A percentile compares a stretch with the other conserved stretches of the same genome.
Conservation (phyloP, 2,329 filamentous ascomycete species). For the Pseudocercospora macadamiae region DNA sequence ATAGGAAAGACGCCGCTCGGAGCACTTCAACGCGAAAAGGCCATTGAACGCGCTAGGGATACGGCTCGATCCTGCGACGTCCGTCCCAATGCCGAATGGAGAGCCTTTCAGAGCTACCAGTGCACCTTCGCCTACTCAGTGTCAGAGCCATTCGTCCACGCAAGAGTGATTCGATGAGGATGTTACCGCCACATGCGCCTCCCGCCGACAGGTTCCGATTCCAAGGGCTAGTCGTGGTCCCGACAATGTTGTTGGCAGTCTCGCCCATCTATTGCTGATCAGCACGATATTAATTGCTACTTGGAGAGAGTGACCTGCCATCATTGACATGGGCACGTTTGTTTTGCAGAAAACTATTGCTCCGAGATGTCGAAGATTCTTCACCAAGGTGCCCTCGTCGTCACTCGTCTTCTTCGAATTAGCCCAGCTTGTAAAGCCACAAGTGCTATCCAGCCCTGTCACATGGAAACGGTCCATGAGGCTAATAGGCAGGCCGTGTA, state of each 20-base stretch:
- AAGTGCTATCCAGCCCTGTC: slow-evolving; percentile 40
- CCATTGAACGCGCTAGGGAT: slow-evolving; percentile 27
- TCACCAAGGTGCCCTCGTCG: slow-evolving; percentile 53
- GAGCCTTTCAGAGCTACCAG: slow-evolving; percentile 25
- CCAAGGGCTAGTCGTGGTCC: slow-evolving; percentile 25
- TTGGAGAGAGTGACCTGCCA: slow-evolving; percentile 45
- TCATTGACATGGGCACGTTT: slow-evolving; percentile 53
- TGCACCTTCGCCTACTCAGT: slow-evolving; percentile 24
- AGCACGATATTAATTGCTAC: no score
- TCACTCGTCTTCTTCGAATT: slow-evolving; percentile 52
- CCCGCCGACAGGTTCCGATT: slow-evolving; percentile 23
- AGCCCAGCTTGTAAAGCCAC: slow-evolving; percentile 45
- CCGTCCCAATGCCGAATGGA: slow-evolving; percentile 26
- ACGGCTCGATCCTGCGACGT: slow-evolving; percentile 26
- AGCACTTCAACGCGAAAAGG: slow-evolving; percentile 23
- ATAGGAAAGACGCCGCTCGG: slow-evolving; percentile 15
- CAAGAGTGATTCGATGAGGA: background rate
- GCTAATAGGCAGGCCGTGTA: slow-evolving; percentile 47
- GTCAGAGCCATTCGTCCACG: background rate
- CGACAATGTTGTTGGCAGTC: slow-evolving; percentile 27
- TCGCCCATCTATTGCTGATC: slow-evolving; percentile 23
- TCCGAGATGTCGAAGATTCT: slow-evolving; percentile 50
- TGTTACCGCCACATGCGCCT: slow-evolving; percentile 25
- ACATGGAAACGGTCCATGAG: slow-evolving; percentile 43
- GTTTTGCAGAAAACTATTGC: slow-evolving; percentile 57